Conservation (phyloP, 176 grass and related monocot species). For the barley (Hordeum vulgare) region DNA sequence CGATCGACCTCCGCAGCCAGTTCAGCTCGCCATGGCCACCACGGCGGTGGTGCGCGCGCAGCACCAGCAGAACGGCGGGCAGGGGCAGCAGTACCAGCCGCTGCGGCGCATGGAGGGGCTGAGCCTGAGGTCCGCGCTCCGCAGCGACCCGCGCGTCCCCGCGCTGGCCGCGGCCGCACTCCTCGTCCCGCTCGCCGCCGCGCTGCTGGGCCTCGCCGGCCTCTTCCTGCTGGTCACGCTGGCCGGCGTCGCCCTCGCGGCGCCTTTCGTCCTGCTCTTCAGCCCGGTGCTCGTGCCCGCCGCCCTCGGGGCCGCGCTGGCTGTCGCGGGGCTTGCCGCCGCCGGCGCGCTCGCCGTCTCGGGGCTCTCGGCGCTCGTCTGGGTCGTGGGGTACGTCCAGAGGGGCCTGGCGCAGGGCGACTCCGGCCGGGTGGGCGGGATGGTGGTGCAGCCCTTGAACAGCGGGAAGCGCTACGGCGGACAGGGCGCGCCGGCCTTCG, state of each 20-base stretch:
- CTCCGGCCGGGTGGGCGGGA: not conserved
- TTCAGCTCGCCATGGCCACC: not conserved
- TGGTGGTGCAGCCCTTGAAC: conserved; percentile 35
- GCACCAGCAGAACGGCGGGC: not conserved
- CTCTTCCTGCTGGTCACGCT: conserved; percentile 23
- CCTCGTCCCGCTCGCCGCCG: conserved; percentile 33
- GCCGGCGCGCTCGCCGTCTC: conserved; percentile 29
- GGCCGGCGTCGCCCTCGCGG: conserved; percentile 5
- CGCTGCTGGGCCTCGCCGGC: conserved; percentile 24
- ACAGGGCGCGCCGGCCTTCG: conserved; percentile 5
- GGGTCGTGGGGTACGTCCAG: conserved; percentile 24
- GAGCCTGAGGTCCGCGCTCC: not conserved
- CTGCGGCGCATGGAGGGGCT: conserved; percentile 16
- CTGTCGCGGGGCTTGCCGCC: conserved; percentile 20
- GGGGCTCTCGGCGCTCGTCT: conserved; percentile 33
- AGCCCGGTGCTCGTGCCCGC: conserved; percentile 45
- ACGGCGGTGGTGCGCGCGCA: not conserved
- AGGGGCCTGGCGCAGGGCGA: not conserved
- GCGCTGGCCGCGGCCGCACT: conserved; percentile 8
- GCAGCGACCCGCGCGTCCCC: not conserved
- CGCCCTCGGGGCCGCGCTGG: conserved; percentile 18
- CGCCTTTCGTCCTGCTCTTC: conserved; percentile 40
- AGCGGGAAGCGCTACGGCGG: not conserved
- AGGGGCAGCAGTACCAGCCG: not conserved
- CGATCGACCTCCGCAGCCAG: not conserved